Evolutionary conservation across 73 alveolate species (phyloP), one percentile per base, ranked within the genome.

Genomic region (Uronychia binucleata): DNA sequence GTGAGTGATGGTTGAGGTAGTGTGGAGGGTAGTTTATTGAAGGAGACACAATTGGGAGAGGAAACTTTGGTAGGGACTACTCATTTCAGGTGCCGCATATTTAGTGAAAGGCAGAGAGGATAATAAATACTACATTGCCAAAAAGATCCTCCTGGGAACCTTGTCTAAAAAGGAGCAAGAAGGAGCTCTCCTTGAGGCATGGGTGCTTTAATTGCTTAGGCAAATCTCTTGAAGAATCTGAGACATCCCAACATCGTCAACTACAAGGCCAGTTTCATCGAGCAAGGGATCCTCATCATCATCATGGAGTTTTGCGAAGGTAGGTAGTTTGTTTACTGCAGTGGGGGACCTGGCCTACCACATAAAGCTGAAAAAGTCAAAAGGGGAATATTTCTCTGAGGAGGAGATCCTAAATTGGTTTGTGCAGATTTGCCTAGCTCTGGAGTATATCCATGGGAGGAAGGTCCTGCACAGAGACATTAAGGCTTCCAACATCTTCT

Each of bases 381-480:
- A 91, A 27, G 87, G 84, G 58, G 93, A 94, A 90, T 82, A 28
- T 26, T 95, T 95, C 93, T 89, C 95, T 19, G 98, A 95, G 89
- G 86, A 91, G 11, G 95, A 92, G 75, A 95, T 95, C 34, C 89
- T 95, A 31, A 92, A 95, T 84, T 95, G 98, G 98, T 95, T 95
- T 83, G 88, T 93, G 33, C 81, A 95, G 78, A 74, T 89, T 28
- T 87, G 93, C 31, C 77, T 95, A 33, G 94, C 98, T 30, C 90
- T 95, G n/a, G 94, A 92, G 46, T 92, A 92, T 74, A 92, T 97
- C 59, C 99, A 97, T 86, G 98, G 96, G 26, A 86, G 98, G 74
- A 97, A 95, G 87, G 95, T 97, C 25, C 86, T 97, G 82, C 99
- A 97, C 92, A 85, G 99, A 81, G 99, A 97, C 88, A 91, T 97